Base-by-base conservation (phyloP, 2,329 filamentous ascomycete species). In the Cercospora beticola region DNA sequence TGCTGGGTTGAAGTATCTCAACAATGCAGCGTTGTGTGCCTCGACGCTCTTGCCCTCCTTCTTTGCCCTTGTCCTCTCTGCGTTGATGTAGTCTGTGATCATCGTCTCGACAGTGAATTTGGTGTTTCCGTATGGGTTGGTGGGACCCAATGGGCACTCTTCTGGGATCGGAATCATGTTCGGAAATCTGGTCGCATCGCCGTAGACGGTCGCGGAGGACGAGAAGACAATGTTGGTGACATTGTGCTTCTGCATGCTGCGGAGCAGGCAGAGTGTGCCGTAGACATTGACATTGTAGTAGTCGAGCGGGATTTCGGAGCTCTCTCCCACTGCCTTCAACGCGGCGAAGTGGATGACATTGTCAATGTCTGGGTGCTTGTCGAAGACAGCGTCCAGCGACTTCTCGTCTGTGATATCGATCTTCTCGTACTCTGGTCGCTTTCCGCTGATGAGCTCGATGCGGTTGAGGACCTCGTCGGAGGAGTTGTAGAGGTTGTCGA, bases 111-210 rank as follows among this genome's bases (percentile, higher is more conserved):
- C 93, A 74, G 90, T 92, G 77, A 92, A 90, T 86, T 99, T 99
- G 73, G 95, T 99, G 82, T 93, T 93, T 72, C 95, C 96, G 82
- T 99, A 99, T 28, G 94, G 93, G 86, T 98, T 99, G 74, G 95
- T 99, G 14, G 95, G 93, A 62, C 93, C 94, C 71, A 97, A 92
- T 69, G 96, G 95, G 86, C 95, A 99, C 82, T 92, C 86, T 84
- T 99, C 95, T 62, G 95, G 95, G 78, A 99, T 99, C 72, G 95
- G 95, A 74, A 99, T 99, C 95, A 99, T 99, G 86, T 96, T 91
- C 74, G 91, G 89, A 83, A 97, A 92, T 79, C 93, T 92, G 57
- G 95, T 98, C 64, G 94, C 95, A 82, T 99, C 96, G 79, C 95
- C 95, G 81, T 99, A 99, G 74, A 99, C 95, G 74, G 96, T 99